phyloP scores from a whole-genome alignment of 192 early-diverging fungal genomes.

The Backusella luteola region DNA sequence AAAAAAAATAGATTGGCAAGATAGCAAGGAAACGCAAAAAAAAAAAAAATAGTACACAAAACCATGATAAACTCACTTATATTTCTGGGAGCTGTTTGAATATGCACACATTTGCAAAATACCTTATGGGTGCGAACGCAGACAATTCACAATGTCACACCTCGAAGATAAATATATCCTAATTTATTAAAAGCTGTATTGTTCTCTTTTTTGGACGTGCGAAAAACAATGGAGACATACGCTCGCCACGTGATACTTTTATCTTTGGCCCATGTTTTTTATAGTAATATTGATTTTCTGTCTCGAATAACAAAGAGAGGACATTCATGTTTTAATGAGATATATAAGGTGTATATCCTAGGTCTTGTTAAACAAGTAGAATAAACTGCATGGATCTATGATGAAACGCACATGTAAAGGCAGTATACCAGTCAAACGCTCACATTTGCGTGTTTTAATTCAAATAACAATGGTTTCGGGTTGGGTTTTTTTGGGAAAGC shows the following conservation, averaged over 20 bases:
- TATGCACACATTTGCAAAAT: not conserved
- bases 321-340: not conserved
- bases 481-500: not conserved
- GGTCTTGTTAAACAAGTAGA: not conserved
- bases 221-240: not conserved
- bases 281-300: not conserved
- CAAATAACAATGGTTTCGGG: constrained; percentile 2
- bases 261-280: not conserved
- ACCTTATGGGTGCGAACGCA: not conserved
- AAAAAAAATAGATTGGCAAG: too few relatives aligned
- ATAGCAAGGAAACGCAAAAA: too few relatives aligned
- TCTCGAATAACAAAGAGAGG: not conserved
- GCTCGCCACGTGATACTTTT: not conserved
- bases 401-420: not conserved
- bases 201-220: not conserved
- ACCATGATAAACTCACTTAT: not conserved
- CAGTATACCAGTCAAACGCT: not conserved
- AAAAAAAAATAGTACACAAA: too few relatives aligned
- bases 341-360: not conserved
- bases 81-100: not conserved
- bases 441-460: not conserved
- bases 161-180: constrained; percentile 1
- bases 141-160: not conserved
- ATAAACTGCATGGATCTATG: not conserved
- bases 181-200: not conserved